phyloP scores from a whole-genome alignment of 129 eudicot genomes.

The Ambrosia artemisiifolia region DNA sequence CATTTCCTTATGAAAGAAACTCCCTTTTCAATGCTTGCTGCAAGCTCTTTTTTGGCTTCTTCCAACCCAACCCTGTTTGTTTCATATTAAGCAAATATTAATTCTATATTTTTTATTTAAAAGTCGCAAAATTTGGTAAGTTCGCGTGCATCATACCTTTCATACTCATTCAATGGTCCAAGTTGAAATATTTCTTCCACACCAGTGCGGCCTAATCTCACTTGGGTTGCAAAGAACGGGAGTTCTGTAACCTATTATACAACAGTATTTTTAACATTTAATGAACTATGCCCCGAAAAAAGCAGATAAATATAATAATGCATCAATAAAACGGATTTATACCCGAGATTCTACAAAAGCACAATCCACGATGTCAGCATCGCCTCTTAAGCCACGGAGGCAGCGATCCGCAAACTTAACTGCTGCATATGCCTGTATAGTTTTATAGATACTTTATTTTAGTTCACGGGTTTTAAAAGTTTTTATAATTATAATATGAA shows the following conservation, averaged over 20 bases:
- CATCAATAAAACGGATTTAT: background rate
- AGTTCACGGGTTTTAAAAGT: background rate
- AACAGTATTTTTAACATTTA: background rate
- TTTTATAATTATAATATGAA: background rate
- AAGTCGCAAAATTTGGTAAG: background rate
- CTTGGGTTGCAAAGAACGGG: conserved; percentile 84
- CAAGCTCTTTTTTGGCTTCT: conserved; percentile 73
- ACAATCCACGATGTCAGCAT: conserved; percentile 82
- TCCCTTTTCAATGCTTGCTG: conserved; percentile 81
- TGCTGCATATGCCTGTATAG: conserved; percentile 81
- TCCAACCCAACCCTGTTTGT: conserved; percentile 69
- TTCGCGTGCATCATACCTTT: conserved; percentile 42
- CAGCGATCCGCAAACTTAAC: conserved; percentile 89
- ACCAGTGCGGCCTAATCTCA: conserved; percentile 73
- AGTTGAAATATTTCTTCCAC: conserved; percentile 77
- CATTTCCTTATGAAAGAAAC: conserved; percentile 66
- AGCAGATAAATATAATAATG: background rate
- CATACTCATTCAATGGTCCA: conserved; percentile 82
- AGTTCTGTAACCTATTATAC: conserved; percentile 70
- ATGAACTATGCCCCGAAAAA: background rate
- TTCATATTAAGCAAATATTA: background rate
- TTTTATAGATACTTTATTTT: background rate
- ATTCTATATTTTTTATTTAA: background rate
- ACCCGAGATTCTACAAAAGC: conserved; percentile 84
- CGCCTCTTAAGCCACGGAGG: conserved; percentile 85